phyloP scores from a whole-genome alignment of 1,139 yeast species.

The Citeromyces siamensis region DNA sequence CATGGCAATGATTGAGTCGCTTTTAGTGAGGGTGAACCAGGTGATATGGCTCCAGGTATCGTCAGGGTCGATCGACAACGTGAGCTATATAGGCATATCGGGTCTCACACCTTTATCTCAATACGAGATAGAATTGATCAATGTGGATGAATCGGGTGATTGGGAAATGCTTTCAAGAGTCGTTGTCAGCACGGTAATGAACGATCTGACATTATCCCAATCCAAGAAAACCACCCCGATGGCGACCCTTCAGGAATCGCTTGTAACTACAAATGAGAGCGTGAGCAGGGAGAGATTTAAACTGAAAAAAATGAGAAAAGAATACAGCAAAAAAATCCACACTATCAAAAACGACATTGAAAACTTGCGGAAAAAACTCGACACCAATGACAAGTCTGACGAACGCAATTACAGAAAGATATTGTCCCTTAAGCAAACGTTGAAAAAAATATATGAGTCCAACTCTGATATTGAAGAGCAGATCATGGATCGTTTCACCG shows the following conservation, averaged over 20 bases:
- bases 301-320: slow-evolving; percentile 48
- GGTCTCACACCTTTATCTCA: slow-evolving; percentile 60
- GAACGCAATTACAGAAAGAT: slow-evolving; percentile 31
- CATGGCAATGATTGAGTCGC: slow-evolving; percentile 15
- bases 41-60: slow-evolving; percentile 47
- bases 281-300: slow-evolving; percentile 35
- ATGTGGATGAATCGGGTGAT: slow-evolving; percentile 23
- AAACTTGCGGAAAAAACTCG: slow-evolving; percentile 32
- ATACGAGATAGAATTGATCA: slow-evolving; percentile 50
- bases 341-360: slow-evolving; percentile 50
- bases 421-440: slow-evolving; percentile 25
- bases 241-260: slow-evolving; percentile 49
- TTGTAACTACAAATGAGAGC: slow-evolving; percentile 46
- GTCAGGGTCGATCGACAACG: slow-evolving; percentile 23
- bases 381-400: slow-evolving; percentile 31
- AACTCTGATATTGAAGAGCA: slow-evolving; percentile 24
- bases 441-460: slow-evolving; percentile 28
- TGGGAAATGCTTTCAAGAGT: slow-evolving; percentile 27
- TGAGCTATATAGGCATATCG: slow-evolving; percentile 38
- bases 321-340: slow-evolving; percentile 40
- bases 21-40: slow-evolving; percentile 38
- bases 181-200: slow-evolving; percentile 30
- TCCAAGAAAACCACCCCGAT: slow-evolving; percentile 35
- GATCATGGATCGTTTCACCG: slow-evolving; percentile 17
- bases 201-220: slow-evolving; percentile 22